These are phyloP conservation scores for Cylindrodendrum hubeiense DNA, from an alignment of 2,329 filamentous ascomycete species.

Conservation along the genomic window DNA sequence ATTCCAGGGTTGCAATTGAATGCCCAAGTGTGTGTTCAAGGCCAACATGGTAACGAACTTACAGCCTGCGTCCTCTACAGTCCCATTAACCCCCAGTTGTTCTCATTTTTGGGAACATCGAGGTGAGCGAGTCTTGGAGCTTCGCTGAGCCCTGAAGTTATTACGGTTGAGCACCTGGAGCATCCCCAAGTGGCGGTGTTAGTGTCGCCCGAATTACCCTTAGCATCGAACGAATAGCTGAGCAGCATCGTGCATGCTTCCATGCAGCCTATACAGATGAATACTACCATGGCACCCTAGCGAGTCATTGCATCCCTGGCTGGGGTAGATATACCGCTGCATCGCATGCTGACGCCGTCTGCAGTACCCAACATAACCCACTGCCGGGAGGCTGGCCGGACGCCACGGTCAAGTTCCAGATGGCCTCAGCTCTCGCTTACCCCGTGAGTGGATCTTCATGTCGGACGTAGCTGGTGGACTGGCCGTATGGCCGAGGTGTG, in stretches of 20 bases:
- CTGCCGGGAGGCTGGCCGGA: slow-evolving; percentile 13
- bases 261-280: slow-evolving; percentile 18
- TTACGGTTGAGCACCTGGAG: neutral
- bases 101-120: neutral
- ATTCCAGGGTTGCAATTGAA: neutral
- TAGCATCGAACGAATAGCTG: slow-evolving; percentile 6
- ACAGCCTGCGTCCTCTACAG: neutral
- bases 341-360: slow-evolving; percentile 20
- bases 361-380: slow-evolving; percentile 7
- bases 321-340: slow-evolving; percentile 18
- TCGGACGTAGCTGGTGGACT: slow-evolving; percentile 1
- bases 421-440: slow-evolving; percentile 5
- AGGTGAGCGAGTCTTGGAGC: neutral
- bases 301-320: slow-evolving; percentile 6
- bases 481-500: slow-evolving; percentile 12
- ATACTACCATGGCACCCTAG: slow-evolving; percentile 13
- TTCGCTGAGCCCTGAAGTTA: neutral
- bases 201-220: neutral
- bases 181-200: slow-evolving; percentile 15
- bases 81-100: neutral
- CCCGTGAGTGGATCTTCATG: slow-evolving; percentile 4
- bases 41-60: neutral
- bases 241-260: slow-evolving; percentile 18
- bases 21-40: neutral
- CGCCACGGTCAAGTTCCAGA: slow-evolving; percentile 8